phyloP scores from a whole-genome alignment of 164 flowering plant species.

The Nymphaea colorata region DNA sequence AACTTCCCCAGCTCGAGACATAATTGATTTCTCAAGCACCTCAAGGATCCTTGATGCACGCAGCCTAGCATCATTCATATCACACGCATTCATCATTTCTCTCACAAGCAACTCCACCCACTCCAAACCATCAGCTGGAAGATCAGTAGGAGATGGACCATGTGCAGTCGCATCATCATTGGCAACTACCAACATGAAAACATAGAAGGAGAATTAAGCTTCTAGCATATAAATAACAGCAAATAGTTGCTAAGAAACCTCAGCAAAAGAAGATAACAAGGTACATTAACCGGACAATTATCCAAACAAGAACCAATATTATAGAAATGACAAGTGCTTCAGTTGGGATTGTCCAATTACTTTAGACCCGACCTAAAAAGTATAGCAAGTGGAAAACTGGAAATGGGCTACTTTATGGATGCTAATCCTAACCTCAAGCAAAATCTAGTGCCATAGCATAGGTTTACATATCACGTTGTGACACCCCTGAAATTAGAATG shows the following conservation, averaged over 20 bases:
- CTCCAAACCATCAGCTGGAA: constrained; percentile 52
- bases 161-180: constrained; percentile 18
- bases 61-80: constrained; percentile 61
- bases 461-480: too few relatives aligned
- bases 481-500: too few relatives aligned
- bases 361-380: too few relatives aligned
- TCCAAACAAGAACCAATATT: background rate
- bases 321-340: too few relatives aligned
- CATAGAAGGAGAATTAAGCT: background rate
- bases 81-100: constrained; percentile 62
- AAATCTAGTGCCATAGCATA: too few relatives aligned
- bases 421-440: too few relatives aligned
- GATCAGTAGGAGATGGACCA: constrained; percentile 12
- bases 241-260: too few relatives aligned
- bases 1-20: constrained; percentile 33
- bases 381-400: too few relatives aligned
- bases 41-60: constrained; percentile 63
- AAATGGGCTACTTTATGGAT: too few relatives aligned
- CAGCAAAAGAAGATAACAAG: background rate
- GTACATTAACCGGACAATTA: background rate
- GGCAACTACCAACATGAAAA: background rate
- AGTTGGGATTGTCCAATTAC: too few relatives aligned
- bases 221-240: too few relatives aligned
- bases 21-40: constrained; percentile 54
- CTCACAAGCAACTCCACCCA: constrained; percentile 85